A percentile compares a stretch with the other conserved stretches of the same genome.
Evolutionary conservation across 805 yeast species (phyloP).

Genomic region (Nakazawaea laoshanensis): DNA sequence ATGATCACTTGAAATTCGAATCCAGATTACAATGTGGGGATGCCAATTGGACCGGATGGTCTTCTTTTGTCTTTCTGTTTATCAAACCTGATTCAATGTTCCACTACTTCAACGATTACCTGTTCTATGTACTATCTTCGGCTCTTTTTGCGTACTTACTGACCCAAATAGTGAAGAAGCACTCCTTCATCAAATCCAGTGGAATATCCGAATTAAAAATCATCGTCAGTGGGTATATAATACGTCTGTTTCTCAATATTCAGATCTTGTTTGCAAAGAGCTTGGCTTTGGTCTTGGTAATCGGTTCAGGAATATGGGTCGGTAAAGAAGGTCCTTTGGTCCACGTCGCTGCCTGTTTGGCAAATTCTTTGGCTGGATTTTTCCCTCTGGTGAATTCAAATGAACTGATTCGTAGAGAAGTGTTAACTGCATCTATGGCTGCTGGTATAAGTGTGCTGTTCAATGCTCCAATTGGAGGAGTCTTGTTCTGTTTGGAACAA

Average conservation of each 20-base stretch:
- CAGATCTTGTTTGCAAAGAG: constrained; percentile 47
- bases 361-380: constrained; percentile 27
- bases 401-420: constrained; percentile 58
- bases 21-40: constrained; percentile 23
- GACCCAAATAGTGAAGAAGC: constrained; percentile 19
- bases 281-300: constrained; percentile 51
- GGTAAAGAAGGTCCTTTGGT: constrained; percentile 87
- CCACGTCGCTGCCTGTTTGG: constrained; percentile 62
- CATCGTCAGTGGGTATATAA: constrained; percentile 56
- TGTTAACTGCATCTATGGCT: constrained; percentile 68
- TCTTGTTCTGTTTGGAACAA: constrained; percentile 66
- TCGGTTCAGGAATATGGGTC: constrained; percentile 72
- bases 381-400: constrained; percentile 25
- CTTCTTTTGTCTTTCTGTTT: constrained; percentile 22
- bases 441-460: constrained; percentile 83
- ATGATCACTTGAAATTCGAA: constrained; percentile 13
- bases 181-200: constrained; percentile 36
- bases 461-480: constrained; percentile 85
- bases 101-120: constrained; percentile 19
- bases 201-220: constrained; percentile 74
- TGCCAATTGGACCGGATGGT: constrained; percentile 22
- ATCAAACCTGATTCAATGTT: constrained; percentile 17
- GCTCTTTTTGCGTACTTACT: constrained; percentile 30
- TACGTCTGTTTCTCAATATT: constrained; percentile 42
- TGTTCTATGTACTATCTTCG: constrained; percentile 29